These are phyloP conservation scores for Carex cristatella DNA, from an alignment of 176 grass and related monocot genomes.

Conservation along the genomic window DNA sequence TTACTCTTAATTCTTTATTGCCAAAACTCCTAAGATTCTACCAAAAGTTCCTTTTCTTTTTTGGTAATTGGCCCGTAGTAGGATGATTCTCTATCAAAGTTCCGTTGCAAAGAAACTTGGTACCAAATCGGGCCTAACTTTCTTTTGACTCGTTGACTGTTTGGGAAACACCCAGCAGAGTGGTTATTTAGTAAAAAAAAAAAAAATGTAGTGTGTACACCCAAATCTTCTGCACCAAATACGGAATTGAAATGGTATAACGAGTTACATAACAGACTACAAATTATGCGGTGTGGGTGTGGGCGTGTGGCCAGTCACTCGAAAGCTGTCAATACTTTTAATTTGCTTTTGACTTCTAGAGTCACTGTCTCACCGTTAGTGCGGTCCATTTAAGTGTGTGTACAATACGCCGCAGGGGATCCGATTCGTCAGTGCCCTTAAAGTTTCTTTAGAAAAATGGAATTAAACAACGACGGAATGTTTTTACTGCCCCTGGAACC, in stretches of 20 bases:
- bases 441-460: background rate
- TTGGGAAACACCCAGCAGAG: no score
- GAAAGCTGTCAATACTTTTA: no score
- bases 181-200: background rate
- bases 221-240: background rate
- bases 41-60: background rate
- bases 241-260: background rate
- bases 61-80: background rate
- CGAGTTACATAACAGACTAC: background rate
- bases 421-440: background rate
- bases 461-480: slow-evolving; percentile 2
- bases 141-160: background rate
- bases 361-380: no score
- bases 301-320: no score
- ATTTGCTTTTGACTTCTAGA: no score
- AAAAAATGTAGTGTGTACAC: background rate
- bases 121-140: background rate
- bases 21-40: background rate
- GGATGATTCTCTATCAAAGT: background rate
- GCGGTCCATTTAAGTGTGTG: background rate
- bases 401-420: background rate
- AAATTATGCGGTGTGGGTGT: no score
- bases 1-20: no score
- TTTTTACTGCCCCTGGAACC: background rate
- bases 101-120: background rate